Evolutionary conservation across 164 flowering plant genomes (phyloP), one percentile per base, ranked within the genome.

Genomic region (Sedum album): DNA sequence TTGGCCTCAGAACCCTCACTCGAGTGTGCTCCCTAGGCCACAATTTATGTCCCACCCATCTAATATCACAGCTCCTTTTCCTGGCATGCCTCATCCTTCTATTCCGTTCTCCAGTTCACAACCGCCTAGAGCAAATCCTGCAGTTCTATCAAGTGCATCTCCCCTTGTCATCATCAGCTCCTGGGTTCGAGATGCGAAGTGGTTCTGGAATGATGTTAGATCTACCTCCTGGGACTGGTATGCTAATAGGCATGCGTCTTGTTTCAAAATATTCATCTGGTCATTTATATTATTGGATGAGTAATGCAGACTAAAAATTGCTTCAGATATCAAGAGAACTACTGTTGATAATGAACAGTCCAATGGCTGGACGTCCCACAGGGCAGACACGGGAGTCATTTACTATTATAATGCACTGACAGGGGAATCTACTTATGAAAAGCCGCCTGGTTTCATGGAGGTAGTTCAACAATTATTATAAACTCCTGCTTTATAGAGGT

Each of bases 371-470:
- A 87, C 96, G 60, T 96, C 94, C 31, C 97, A 92, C 85, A 86
- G 82, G 82, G 85, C 94, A 68, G 96, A 92, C 39, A 72, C 91
- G 9, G 99, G 99, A 69, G 75, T 75, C 77, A 80, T 86, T 8
- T 95, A 95, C 80, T 95, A 92, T 72, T 95, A 95, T 76, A 92
- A 95, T 80, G 84, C 97, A 63, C 44, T 84, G n/a, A 86, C 97
- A 0, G 90, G 93, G 69, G 88, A 85, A 76, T 95, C 99, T 20
- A 95, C 99, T 4, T 92, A 95, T 80, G 86, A 83, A 67, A 90
- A 77, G 70, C 99, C 99, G 66, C 39, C 84, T 60, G 77, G 85
- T 38, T 90, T 86, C 74, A 81, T 78, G 70, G 90, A 82, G 72
- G 93, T 88, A 94, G 96, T 91, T 74, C 25, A 60, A 30, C 65